Conservation (phyloP, 805 yeast species). For the Metschnikowia chrysomelidarum region DNA sequence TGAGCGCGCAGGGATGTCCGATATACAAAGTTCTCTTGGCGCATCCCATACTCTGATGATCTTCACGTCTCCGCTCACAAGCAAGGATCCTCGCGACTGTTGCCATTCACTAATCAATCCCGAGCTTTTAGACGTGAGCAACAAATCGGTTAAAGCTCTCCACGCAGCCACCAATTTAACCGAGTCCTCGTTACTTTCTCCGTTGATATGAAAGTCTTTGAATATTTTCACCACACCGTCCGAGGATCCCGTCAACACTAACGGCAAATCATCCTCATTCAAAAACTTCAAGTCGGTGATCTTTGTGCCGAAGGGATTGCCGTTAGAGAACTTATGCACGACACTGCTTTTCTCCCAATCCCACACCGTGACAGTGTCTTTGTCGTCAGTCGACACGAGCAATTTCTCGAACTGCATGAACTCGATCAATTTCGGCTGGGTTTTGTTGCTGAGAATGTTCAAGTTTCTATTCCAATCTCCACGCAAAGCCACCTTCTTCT, state of each 20-base stretch:
- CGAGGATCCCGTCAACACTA: constrained; percentile 82
- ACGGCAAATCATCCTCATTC: constrained; percentile 89
- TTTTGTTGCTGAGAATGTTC: constrained; percentile 60
- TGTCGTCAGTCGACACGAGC: constrained; percentile 76
- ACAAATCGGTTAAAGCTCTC: constrained; percentile 87
- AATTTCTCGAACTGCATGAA: constrained; percentile 92
- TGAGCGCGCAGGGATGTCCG: constrained; percentile 88
- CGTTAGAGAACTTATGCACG: constrained; percentile 71
- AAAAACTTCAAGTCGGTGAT: constrained; percentile 82
- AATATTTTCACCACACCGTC: constrained; percentile 93
- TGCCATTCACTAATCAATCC: constrained; percentile 95
- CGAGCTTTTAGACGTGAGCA: constrained; percentile 74
- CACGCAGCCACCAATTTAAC: constrained; percentile 78
- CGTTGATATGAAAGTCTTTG: constrained; percentile 57
- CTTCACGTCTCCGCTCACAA: constrained; percentile 94
- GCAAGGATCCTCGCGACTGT: constrained; percentile 85
- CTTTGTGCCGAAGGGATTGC: constrained; percentile 83
- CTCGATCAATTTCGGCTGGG: constrained; percentile 75
- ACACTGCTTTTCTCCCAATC: constrained; percentile 72
- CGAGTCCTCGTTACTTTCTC: constrained; percentile 25
- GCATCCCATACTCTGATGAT: constrained; percentile 96
- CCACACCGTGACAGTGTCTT: constrained; percentile 80
- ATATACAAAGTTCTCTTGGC: constrained; percentile 81
- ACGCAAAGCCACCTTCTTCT: constrained; percentile 74
- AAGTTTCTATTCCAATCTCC: constrained; percentile 81